A percentile compares a stretch with the other conserved stretches of the same genome.
phyloP scores from a whole-genome alignment of 495 filamentous ascomycete genomes.

The Neurospora sp. region DNA sequence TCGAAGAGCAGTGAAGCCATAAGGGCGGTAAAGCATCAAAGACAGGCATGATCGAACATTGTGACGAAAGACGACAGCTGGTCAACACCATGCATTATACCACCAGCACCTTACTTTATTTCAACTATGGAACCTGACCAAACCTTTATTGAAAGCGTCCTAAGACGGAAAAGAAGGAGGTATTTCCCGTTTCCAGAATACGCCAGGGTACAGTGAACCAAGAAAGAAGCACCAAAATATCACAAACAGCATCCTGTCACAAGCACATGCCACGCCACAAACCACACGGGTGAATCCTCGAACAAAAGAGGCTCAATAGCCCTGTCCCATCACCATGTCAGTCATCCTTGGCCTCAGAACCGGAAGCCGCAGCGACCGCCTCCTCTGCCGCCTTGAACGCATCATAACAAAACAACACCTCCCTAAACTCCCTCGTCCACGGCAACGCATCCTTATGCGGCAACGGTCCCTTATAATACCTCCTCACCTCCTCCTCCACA shows the following conservation, averaged over 20 bases:
- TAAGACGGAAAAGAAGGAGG: background rate
- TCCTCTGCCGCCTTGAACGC: constrained; percentile 9
- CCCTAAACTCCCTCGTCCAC: constrained; percentile 12
- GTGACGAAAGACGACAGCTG: background rate
- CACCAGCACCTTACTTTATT: background rate
- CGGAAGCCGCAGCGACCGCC: background rate
- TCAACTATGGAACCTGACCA: background rate
- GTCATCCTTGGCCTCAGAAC: background rate
- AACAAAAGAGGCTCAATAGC: background rate
- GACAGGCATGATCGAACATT: background rate
- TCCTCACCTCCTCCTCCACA: constrained; percentile 19
- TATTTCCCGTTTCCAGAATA: background rate
- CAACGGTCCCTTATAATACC: constrained; percentile 18
- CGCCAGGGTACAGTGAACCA: background rate
- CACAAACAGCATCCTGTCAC: background rate
- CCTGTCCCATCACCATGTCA: background rate
- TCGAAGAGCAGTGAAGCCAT: no score
- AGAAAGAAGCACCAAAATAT: background rate
- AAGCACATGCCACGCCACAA: background rate
- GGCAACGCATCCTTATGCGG: constrained; percentile 11
- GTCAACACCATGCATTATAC: background rate
- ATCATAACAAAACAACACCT: constrained; percentile 22
- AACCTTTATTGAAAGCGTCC: background rate
- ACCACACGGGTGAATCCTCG: background rate
- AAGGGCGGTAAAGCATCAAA: background rate